phyloP scores from a whole-genome alignment of 1,284 basidiomycete genomes.

The Puccinia polysora region DNA sequence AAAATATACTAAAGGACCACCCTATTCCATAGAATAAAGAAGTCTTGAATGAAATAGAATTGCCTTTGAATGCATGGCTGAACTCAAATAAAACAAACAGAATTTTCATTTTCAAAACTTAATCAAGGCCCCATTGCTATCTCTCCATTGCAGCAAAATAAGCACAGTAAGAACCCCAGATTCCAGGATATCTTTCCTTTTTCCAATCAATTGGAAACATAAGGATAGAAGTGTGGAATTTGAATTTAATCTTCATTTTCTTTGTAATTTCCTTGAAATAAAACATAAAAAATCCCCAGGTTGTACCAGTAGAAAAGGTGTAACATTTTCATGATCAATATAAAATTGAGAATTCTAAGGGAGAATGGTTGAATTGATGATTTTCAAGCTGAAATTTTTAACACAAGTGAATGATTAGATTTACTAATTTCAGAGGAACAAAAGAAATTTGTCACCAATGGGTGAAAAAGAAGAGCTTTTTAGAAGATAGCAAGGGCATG shows the following conservation, averaged over 20 bases:
- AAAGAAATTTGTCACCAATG: slow-evolving; percentile 44
- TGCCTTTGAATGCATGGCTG: background rate
- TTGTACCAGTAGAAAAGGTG: slow-evolving; percentile 26
- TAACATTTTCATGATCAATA: slow-evolving; percentile 39
- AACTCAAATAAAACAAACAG: slow-evolving; percentile 41
- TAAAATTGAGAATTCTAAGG: slow-evolving; percentile 40
- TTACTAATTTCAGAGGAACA: background rate
- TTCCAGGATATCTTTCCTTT: slow-evolving; percentile 45
- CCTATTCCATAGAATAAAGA: background rate
- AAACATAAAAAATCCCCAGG: slow-evolving; percentile 37
- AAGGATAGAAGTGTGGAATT: background rate
- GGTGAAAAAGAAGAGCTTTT: slow-evolving; percentile 46
- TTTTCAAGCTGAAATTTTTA: no score
- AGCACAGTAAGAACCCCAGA: slow-evolving; percentile 45
- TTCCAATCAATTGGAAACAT: slow-evolving; percentile 45
- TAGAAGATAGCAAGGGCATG: slow-evolving; percentile 45
- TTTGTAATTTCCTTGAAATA: slow-evolving; percentile 10
- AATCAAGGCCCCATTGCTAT: slow-evolving; percentile 19
- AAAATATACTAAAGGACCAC: slow-evolving; percentile 37
- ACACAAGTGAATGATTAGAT: no score
- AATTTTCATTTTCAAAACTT: slow-evolving; percentile 42
- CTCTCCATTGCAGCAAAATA: slow-evolving; percentile 46
- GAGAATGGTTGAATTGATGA: background rate
- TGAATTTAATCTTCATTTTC: background rate
- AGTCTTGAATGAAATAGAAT: background rate